These are phyloP conservation scores for Lolium rigidum DNA, from an alignment of 176 grass and related monocot species.

Conservation along the genomic window DNA sequence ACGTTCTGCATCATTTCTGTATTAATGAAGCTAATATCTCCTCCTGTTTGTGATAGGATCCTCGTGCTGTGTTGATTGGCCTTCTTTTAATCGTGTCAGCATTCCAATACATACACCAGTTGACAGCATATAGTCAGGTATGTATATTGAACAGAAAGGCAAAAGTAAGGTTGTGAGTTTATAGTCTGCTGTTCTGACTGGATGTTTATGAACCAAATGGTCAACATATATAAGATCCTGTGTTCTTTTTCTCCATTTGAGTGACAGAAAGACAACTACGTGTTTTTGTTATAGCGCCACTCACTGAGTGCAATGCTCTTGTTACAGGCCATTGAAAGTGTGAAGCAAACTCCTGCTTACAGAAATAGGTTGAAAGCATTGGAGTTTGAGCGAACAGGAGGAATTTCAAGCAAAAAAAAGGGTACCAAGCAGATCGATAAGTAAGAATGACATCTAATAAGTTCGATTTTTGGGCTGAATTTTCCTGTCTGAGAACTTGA, in stretches of 20 bases:
- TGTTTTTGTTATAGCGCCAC: constrained; percentile 6
- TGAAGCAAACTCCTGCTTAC: constrained; percentile 97
- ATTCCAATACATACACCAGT: constrained; percentile 93
- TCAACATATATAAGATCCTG: not conserved
- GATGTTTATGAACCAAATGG: constrained; percentile 24
- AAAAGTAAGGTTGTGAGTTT: constrained; percentile 11
- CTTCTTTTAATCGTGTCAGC: constrained; percentile 89
- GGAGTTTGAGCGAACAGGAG: constrained; percentile 87
- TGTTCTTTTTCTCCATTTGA: constrained; percentile 24
- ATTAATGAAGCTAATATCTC: constrained; percentile 1
- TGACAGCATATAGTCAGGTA: constrained; percentile 88
- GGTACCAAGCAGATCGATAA: constrained; percentile 80
- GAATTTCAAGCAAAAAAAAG: constrained; percentile 89
- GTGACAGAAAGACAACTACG: not conserved
- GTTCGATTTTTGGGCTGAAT: not conserved
- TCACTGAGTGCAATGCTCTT: constrained; percentile 10
- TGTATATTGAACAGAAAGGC: constrained; percentile 15
- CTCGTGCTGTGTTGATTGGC: constrained; percentile 87
- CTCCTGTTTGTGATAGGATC: constrained; percentile 61
- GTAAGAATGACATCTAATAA: constrained; percentile 58
- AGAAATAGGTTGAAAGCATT: constrained; percentile 96
- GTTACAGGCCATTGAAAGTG: constrained; percentile 81
- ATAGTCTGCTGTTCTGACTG: constrained; percentile 3
- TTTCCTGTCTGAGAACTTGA: constrained; percentile 32
- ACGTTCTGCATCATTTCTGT: constrained; percentile 30